Evolutionary conservation across 2,329 filamentous ascomycete species (phyloP).

Genomic region (Fusarium subglutinans): DNA sequence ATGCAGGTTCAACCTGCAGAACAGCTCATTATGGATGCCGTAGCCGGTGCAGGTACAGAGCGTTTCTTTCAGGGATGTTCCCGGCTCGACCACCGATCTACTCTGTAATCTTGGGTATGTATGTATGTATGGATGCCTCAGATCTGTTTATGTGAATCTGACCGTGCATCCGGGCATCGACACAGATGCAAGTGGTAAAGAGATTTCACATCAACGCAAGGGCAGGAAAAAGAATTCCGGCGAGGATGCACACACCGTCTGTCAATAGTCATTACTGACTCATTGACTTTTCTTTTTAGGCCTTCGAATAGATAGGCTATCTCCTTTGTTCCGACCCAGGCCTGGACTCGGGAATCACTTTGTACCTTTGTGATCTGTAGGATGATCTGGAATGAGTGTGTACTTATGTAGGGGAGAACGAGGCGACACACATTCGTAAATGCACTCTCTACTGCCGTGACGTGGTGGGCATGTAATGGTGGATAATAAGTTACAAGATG

Average conservation of each 20-base stretch:
- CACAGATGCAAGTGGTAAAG: background rate
- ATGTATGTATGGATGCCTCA: background rate
- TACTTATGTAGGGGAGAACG: background rate
- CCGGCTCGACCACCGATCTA: constrained; percentile 14
- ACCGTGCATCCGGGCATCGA: background rate
- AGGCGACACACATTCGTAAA: constrained; percentile 1
- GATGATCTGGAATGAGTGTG: background rate
- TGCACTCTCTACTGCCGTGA: constrained; percentile 1
- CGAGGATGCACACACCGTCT: background rate
- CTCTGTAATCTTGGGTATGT: background rate
- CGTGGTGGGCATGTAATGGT: background rate
- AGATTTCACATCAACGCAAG: constrained; percentile 9
- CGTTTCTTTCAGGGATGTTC: constrained; percentile 18
- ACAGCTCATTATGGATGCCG: constrained; percentile 20
- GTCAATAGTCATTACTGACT: background rate
- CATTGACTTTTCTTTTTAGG: constrained; percentile 13
- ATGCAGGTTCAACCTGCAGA: constrained; percentile 17
- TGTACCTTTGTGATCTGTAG: background rate
- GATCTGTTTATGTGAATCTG: background rate
- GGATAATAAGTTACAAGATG: background rate
- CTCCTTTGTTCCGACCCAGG: background rate
- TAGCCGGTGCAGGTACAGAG: constrained; percentile 31
- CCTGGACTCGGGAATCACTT: background rate
- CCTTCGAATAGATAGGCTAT: background rate
- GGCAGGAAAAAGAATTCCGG: background rate